Evolutionary conservation across 2,329 filamentous ascomycete species (phyloP).

Genomic region (Aaosphaeria pasadenensis): DNA sequence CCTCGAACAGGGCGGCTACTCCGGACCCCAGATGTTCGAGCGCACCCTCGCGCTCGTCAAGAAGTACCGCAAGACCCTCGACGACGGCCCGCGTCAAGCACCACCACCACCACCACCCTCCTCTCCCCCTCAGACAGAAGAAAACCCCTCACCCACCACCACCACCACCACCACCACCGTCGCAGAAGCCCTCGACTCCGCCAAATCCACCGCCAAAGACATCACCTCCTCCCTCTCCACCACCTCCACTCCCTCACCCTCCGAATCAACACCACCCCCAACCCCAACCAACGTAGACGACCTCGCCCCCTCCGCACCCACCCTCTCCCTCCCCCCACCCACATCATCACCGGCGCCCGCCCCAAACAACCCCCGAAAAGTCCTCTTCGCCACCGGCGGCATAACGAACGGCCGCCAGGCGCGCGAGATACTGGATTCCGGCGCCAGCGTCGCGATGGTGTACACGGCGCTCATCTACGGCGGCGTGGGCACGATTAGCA

Average conservation of each 20-base stretch:
- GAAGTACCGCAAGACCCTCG: constrained; percentile 63
- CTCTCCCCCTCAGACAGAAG: neutral
- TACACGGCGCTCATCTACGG: constrained; percentile 75
- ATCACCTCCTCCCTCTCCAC: constrained; percentile 4
- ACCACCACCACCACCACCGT: constrained; percentile 9
- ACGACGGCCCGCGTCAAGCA: constrained; percentile 40
- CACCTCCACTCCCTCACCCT: neutral
- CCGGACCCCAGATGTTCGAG: constrained; percentile 84
- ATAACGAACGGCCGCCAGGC: constrained; percentile 88
- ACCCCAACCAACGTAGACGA: constrained; percentile 27
- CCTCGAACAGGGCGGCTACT: constrained; percentile 81
- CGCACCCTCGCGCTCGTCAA: constrained; percentile 75
- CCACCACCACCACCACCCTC: constrained; percentile 4
- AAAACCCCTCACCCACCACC: constrained; percentile 6
- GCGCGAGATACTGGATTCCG: constrained; percentile 76
- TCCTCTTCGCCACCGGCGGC: constrained; percentile 90
- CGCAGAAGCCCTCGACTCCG: constrained; percentile 12
- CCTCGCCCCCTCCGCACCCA: constrained; percentile 25
- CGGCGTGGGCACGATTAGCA: constrained; percentile 58
- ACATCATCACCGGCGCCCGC: constrained; percentile 13
- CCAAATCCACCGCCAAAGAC: neutral
- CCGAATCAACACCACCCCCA: constrained; percentile 14
- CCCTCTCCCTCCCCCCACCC: constrained; percentile 7
- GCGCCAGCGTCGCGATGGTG: constrained; percentile 85
- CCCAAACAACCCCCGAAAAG: constrained; percentile 53